Percentiles rank a stretch among this genome's conserved stretches.
Conservation (phyloP, 2,329 filamentous ascomycete species). For the Claviceps purpurea region DNA sequence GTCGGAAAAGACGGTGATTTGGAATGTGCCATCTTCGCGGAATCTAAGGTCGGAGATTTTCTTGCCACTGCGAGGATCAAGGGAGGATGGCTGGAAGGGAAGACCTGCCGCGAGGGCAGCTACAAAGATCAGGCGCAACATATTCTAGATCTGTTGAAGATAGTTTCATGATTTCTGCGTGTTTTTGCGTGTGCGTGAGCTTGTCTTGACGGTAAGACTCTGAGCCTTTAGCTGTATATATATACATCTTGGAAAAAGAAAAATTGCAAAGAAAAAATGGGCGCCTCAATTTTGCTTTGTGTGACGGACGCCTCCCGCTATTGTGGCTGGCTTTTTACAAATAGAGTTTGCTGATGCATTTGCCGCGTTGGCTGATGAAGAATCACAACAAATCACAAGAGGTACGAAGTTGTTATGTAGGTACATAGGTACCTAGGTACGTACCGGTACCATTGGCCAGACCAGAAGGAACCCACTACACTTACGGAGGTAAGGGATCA, state of each 20-base stretch:
- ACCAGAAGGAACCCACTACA: too few relatives aligned
- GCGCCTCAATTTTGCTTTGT: too few relatives aligned
- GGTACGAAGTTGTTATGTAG: background rate
- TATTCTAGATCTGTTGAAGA: background rate
- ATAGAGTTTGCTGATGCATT: background rate
- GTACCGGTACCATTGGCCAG: too few relatives aligned
- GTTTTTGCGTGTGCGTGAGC: background rate
- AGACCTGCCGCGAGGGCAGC: background rate
- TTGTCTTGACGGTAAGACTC: too few relatives aligned
- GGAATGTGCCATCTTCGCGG: background rate
- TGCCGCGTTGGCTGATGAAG: background rate
- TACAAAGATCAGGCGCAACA: background rate
- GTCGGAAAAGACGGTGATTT: conserved; percentile 4
- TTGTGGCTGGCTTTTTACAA: background rate
- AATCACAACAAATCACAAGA: background rate
- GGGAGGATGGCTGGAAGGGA: background rate
- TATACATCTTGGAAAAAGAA: background rate
- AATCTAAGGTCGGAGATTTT: background rate
- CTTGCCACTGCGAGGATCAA: background rate
- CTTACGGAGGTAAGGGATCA: too few relatives aligned
- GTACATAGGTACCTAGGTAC: too few relatives aligned
- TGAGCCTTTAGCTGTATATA: too few relatives aligned
- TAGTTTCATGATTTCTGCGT: background rate
- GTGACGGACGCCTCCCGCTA: background rate
- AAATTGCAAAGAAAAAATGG: background rate